Percentiles rank a stretch among this genome's conserved stretches.
These are phyloP conservation scores for Aphanomyces stellatus DNA, from an alignment of 352 stramenopile species.

Conservation along the genomic window DNA sequence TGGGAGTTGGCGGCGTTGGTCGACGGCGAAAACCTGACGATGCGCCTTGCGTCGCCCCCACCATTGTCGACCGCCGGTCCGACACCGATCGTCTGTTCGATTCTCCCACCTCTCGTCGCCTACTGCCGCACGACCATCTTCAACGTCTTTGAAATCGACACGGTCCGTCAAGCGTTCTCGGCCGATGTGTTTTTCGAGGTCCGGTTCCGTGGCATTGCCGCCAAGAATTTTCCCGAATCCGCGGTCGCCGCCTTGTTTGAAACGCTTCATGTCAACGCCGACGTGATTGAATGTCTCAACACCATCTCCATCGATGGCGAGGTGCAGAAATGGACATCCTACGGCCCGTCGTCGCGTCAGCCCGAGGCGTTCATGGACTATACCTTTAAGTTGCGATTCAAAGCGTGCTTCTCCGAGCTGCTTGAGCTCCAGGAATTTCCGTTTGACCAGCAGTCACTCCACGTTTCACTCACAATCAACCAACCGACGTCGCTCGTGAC, in stretches of 20 bases:
- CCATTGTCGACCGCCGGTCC: background rate
- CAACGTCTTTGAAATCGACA: conserved; percentile 30
- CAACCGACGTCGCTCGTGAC: background rate
- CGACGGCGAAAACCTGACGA: background rate
- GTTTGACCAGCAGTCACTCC: conserved; percentile 1
- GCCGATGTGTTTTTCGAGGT: conserved; percentile 43
- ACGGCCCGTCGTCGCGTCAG: background rate
- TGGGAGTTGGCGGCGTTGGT: background rate
- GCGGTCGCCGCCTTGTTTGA: conserved; percentile 14
- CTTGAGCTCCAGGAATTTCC: conserved; percentile 10
- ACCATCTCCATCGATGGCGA: conserved; percentile 5
- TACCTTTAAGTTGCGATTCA: conserved; percentile 4
- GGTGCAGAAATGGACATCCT: background rate
- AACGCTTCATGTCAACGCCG: conserved; percentile 15
- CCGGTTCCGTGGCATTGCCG: conserved; percentile 32
- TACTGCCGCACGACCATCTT: conserved; percentile 24
- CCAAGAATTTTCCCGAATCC: background rate
- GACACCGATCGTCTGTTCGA: background rate
- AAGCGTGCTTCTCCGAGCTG: conserved; percentile 4
- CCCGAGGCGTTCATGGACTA: background rate
- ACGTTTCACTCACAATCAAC: background rate
- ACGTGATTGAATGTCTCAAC: conserved; percentile 21
- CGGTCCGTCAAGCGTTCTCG: conserved; percentile 34
- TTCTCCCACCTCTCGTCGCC: conserved; percentile 2
- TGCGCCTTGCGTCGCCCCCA: background rate